phyloP scores from a whole-genome alignment of 2,329 filamentous ascomycete genomes.

The Calonectria fujianensis region DNA sequence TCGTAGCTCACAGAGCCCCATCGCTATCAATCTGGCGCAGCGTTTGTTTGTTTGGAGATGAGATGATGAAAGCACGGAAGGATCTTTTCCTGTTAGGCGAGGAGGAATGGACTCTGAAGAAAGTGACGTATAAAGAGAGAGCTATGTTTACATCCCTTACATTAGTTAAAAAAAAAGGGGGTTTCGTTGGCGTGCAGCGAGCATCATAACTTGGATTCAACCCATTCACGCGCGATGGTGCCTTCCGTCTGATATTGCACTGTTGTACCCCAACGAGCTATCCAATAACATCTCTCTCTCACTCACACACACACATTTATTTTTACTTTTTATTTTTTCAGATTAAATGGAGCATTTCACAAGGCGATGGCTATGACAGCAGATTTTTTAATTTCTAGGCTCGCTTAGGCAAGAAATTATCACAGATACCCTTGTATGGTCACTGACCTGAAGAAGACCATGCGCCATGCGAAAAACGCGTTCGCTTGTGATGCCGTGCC shows the following conservation, averaged over 20 bases:
- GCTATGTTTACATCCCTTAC: neutral
- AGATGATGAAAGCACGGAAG: too few relatives aligned
- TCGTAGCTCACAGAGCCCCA: too few relatives aligned
- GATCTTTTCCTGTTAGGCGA: too few relatives aligned
- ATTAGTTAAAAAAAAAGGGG: too few relatives aligned
- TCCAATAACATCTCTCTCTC: neutral
- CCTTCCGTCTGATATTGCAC: neutral
- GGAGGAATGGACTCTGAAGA: neutral
- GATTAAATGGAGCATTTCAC: neutral
- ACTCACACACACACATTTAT: too few relatives aligned
- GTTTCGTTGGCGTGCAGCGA: neutral
- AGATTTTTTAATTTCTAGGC: neutral
- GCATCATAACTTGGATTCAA: neutral
- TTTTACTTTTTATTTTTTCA: too few relatives aligned
- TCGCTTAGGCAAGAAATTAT: neutral
- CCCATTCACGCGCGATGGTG: too few relatives aligned
- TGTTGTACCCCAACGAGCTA: neutral
- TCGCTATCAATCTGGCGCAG: too few relatives aligned
- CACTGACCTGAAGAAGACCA: neutral
- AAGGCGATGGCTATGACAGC: neutral
- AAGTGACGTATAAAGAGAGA: neutral
- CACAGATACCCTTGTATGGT: neutral
- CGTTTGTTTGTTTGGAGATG: too few relatives aligned
- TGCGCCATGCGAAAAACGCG: neutral
- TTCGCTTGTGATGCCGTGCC: neutral